Conservation (phyloP, 2,329 filamentous ascomycete species). For the Orbilia brochopaga region DNA sequence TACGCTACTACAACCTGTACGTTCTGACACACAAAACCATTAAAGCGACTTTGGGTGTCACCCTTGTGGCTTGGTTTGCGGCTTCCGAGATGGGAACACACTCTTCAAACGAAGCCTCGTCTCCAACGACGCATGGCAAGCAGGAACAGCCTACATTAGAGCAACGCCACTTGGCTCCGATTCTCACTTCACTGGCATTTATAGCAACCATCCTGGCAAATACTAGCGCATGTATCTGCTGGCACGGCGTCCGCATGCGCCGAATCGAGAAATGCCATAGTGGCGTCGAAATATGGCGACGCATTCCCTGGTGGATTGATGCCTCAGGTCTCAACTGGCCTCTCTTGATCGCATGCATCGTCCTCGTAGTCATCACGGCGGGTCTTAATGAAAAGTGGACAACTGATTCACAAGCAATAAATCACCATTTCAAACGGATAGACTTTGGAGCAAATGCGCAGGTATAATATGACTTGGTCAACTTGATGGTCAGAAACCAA, state of each 20-base stretch:
- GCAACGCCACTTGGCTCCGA: neutral
- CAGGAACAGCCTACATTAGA: no score
- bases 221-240: neutral
- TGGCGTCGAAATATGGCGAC: neutral
- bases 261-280: neutral
- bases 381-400: neutral
- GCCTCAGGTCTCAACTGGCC: neutral
- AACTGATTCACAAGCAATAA: neutral
- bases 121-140: no score
- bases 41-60: neutral
- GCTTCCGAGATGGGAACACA: neutral
- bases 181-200: neutral
- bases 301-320: slow-evolving; percentile 8
- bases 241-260: neutral
- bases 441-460: no score
- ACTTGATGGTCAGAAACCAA: no score
- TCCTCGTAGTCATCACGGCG: neutral
- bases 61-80: neutral
- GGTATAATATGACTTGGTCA: no score
- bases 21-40: neutral
- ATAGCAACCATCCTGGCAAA: neutral
- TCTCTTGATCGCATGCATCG: neutral
- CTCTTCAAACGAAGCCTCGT: neutral
- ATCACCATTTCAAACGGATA: no score
- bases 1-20: neutral